Base-by-base conservation (phyloP, 805 yeast species). In the Starmerella etchellsii region DNA sequence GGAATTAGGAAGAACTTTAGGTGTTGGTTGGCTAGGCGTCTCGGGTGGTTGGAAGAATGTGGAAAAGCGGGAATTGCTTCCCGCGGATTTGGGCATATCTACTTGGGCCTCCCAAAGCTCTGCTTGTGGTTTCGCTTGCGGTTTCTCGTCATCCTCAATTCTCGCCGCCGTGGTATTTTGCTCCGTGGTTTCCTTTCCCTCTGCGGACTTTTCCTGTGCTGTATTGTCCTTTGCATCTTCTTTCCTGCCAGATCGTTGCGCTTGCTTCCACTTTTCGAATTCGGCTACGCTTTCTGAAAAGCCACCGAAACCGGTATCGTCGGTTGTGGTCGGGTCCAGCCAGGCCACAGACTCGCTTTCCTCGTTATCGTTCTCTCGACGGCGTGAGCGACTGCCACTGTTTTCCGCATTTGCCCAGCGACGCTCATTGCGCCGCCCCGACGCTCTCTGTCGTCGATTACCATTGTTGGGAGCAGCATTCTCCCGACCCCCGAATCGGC, bases 231-330 rank as follows among this genome's bases (percentile, higher is more conserved):
- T 37, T 6, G 35, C 23, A 3, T n/a, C 8, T 21, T 23, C 10
- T 15, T 20, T 15, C 36, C 21, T 18, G 13, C 22, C 35, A n/a
- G 14, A 10, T 31, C 22, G 28, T 33, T 50, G 44, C 15, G 36
- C 15, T 36, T 21, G 38, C 42, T 53, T 53, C 57, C 57, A 53
- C 34, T 39, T 34, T 49, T 53, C 57, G 38, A 53, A 53, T 39
- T 52, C 55, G 19, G 46, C 52, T 8, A 50, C 50, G n/a, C 45
- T 28, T 9, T 33, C 39, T 15, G 40, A 38, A 28, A 37, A 38
- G 18, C 40, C 41, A 18, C 34, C 43, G 10, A 44, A 20, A 11
- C 43, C 51, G 22, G 39, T 34, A 20, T 38, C 44, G 8, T 29
- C 40, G 9, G 25, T 36, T n/a, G 36, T 23, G 10, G 37, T 39